phyloP scores from a whole-genome alignment of 108 stramenopile genomes.

The Cyclotella kingstonii region DNA sequence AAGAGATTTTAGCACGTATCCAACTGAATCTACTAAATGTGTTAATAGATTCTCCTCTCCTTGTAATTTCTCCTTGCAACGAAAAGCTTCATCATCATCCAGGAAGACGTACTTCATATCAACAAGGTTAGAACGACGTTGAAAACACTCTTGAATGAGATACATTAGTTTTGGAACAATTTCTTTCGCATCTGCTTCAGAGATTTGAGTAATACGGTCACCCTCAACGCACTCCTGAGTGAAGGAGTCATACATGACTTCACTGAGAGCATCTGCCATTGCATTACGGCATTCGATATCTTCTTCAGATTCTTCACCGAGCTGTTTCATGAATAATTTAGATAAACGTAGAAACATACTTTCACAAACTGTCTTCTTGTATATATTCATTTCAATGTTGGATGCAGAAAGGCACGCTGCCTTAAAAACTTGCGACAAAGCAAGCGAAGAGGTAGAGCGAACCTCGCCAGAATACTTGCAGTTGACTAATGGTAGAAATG shows the following conservation, averaged over 20 bases:
- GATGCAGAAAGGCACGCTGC: constrained; percentile 57
- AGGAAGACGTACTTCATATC: constrained; percentile 28
- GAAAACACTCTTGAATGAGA: constrained; percentile 59
- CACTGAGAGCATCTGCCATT: constrained; percentile 73
- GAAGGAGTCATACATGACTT: constrained; percentile 61
- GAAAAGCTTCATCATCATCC: constrained; percentile 68
- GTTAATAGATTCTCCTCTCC: constrained; percentile 63
- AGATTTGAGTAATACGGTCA: constrained; percentile 43
- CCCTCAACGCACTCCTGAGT: constrained; percentile 26
- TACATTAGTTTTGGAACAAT: constrained; percentile 51
- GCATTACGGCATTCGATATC: constrained; percentile 71
- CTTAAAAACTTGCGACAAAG: constrained; percentile 76
- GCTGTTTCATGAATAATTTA: constrained; percentile 54
- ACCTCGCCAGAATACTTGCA: constrained; percentile 80
- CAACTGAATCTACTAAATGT: constrained; percentile 74
- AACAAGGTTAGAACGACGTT: constrained; percentile 50
- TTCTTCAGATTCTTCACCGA: constrained; percentile 46
- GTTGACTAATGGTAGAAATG: constrained; percentile 56
- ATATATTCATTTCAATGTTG: constrained; percentile 22
- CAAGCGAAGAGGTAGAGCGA: constrained; percentile 65
- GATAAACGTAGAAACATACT: constrained; percentile 42
- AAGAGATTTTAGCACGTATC: constrained; percentile 75
- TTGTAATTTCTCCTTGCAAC: constrained; percentile 43
- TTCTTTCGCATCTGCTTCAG: constrained; percentile 40
- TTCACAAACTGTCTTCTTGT: constrained; percentile 23